A percentile compares a stretch with the other conserved stretches of the same genome.
Conservation (phyloP, 2,329 filamentous ascomycete genomes). For the Arthrobotrys iridis region DNA sequence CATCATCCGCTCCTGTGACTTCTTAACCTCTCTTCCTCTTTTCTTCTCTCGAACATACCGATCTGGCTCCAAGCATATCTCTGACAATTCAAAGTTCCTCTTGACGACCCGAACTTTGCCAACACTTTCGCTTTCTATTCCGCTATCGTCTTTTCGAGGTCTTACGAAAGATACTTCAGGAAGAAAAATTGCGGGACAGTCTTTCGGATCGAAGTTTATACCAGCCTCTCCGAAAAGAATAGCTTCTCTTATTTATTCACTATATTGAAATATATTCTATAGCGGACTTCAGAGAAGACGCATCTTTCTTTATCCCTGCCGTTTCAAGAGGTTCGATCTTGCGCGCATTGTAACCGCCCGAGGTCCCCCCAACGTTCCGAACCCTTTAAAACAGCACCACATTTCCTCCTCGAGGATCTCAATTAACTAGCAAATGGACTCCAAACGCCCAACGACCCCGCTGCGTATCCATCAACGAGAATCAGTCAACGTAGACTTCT, state of each 20-base stretch:
- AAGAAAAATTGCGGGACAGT: constrained; percentile 54
- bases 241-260: constrained; percentile 39
- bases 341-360: constrained; percentile 35
- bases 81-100: constrained; percentile 54
- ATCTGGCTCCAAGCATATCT: constrained; percentile 32
- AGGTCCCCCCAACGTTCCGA: constrained; percentile 38
- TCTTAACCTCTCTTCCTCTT: constrained; percentile 55
- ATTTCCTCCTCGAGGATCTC: background rate
- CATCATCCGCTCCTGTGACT: constrained; percentile 52
- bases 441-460: constrained; percentile 40
- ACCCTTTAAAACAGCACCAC: constrained; percentile 24
- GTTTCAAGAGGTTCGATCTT: constrained; percentile 47
- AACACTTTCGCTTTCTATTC: constrained; percentile 47
- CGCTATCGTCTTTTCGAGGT: constrained; percentile 55
- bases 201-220: constrained; percentile 49
- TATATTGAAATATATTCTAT: constrained; percentile 34
- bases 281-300: constrained; percentile 63
- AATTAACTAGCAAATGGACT: constrained; percentile 33
- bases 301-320: constrained; percentile 67
- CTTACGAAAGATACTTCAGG: constrained; percentile 52
- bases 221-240: constrained; percentile 47
- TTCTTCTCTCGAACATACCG: constrained; percentile 39
- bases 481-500: constrained; percentile 31
- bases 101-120: constrained; percentile 56
- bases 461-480: constrained; percentile 44